These are phyloP conservation scores for Aspergillus melleus DNA, from an alignment of 2,329 filamentous ascomycete genomes.

Conservation along the genomic window DNA sequence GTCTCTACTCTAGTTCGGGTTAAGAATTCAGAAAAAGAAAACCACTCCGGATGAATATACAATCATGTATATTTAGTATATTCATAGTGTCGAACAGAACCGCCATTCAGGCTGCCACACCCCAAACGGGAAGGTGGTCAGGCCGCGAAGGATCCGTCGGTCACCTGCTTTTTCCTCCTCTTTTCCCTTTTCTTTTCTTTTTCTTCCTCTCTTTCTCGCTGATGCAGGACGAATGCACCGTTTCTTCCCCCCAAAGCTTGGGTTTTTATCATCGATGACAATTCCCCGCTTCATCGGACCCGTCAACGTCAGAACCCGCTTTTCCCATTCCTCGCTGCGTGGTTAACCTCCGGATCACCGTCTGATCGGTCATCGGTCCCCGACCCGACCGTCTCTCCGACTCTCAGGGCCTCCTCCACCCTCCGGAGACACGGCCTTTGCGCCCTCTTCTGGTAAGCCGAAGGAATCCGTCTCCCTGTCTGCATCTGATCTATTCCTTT, in stretches of 20 bases:
- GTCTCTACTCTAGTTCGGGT: no score
- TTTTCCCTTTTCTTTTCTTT: not conserved
- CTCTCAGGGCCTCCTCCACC: not conserved
- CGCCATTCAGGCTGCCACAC: not conserved
- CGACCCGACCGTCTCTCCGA: not conserved
- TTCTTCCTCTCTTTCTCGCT: not conserved
- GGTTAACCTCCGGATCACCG: not conserved
- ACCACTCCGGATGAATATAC: no score
- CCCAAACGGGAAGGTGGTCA: not conserved
- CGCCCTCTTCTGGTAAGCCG: not conserved
- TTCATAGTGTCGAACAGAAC: no score
- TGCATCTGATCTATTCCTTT: not conserved
- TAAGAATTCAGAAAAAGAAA: no score
- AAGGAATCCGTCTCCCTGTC: not conserved
- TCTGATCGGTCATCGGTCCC: not conserved
- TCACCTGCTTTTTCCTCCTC: not conserved
- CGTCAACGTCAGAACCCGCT: not conserved
- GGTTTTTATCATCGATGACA: no score
- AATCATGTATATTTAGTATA: not conserved
- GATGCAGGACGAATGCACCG: no score
- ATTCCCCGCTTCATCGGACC: no score
- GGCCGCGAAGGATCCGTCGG: not conserved
- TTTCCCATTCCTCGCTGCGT: not conserved
- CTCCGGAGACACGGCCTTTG: no score
- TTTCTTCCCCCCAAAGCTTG: no score